These are phyloP conservation scores for Neonectria hederae DNA, from an alignment of 2,329 filamentous ascomycete species.

Conservation along the genomic window DNA sequence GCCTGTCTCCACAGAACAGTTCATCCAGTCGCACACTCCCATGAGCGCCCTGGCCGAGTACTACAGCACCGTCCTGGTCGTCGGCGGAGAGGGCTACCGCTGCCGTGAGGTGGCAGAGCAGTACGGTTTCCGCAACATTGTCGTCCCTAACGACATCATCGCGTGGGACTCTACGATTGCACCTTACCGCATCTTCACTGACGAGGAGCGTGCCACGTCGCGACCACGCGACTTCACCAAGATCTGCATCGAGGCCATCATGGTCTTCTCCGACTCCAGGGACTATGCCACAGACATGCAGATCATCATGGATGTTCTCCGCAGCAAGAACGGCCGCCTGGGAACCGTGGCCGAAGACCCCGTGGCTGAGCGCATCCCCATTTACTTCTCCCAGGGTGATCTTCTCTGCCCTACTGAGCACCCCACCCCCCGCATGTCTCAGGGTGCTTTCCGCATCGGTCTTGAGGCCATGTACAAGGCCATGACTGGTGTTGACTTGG, in stretches of 20 bases:
- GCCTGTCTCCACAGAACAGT: slow-evolving; percentile 58
- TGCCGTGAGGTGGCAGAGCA: slow-evolving; percentile 65
- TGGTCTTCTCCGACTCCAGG: slow-evolving; percentile 91
- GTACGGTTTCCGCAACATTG: slow-evolving; percentile 79
- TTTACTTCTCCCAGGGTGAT: slow-evolving; percentile 90
- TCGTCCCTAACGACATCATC: slow-evolving; percentile 85
- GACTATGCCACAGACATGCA: slow-evolving; percentile 91
- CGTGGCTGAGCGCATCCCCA: slow-evolving; percentile 64
- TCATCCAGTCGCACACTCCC: slow-evolving; percentile 81
- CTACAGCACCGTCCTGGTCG: slow-evolving; percentile 79
- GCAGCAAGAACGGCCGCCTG: slow-evolving; percentile 78
- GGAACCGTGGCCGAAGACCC: slow-evolving; percentile 66
- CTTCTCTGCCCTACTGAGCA: slow-evolving; percentile 85
- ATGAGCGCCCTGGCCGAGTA: slow-evolving; percentile 81
- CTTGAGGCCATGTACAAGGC: slow-evolving; percentile 79
- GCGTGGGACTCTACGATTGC: slow-evolving; percentile 77
- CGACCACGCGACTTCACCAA: slow-evolving; percentile 77
- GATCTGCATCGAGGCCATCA: slow-evolving; percentile 84
- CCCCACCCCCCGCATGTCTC: slow-evolving; percentile 82
- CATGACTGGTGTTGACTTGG: slow-evolving; percentile 60
- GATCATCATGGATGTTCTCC: slow-evolving; percentile 80
- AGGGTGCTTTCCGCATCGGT: slow-evolving; percentile 85
- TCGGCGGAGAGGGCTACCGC: slow-evolving; percentile 79
- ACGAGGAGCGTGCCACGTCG: slow-evolving; percentile 70
- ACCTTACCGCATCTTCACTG: slow-evolving; percentile 78